Percentiles rank a stretch among this genome's conserved stretches.
Evolutionary conservation across 768 basidiomycete species (phyloP).

Genomic region (Tylopilus felleus): DNA sequence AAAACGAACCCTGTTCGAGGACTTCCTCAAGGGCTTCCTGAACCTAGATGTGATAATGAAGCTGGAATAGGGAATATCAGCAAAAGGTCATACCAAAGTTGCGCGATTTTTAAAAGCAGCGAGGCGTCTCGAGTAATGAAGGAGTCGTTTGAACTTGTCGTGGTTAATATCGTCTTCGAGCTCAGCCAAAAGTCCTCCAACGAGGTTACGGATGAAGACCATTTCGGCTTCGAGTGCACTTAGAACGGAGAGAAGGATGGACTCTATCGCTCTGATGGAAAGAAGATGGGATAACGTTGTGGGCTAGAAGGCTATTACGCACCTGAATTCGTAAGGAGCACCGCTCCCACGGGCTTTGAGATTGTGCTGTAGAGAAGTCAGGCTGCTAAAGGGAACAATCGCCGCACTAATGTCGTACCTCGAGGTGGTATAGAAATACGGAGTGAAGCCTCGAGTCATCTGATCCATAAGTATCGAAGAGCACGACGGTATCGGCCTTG

Average conservation of each 20-base stretch:
- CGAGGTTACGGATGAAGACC: constrained; percentile 88
- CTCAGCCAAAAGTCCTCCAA: constrained; percentile 86
- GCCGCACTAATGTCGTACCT: constrained; percentile 44
- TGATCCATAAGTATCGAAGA: constrained; percentile 91
- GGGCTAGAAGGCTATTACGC: constrained; percentile 19
- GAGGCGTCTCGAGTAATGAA: constrained; percentile 89
- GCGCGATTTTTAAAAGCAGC: constrained; percentile 90
- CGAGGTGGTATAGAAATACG: constrained; percentile 83
- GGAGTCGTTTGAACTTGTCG: constrained; percentile 86
- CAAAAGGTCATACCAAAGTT: constrained; percentile 52
- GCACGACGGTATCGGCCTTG: constrained; percentile 85
- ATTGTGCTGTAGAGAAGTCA: constrained; percentile 59
- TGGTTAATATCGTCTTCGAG: constrained; percentile 95
- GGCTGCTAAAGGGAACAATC: constrained; percentile 3
- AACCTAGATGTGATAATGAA: constrained; percentile 47
- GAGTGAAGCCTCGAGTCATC: constrained; percentile 83
- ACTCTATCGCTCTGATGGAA: constrained; percentile 80
- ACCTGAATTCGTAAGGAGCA: constrained; percentile 89
- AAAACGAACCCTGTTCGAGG: constrained; percentile 72
- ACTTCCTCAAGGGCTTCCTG: constrained; percentile 91
- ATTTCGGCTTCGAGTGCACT: constrained; percentile 95
- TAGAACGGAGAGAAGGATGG: constrained; percentile 85
- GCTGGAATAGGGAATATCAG: neutral
- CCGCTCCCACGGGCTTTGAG: constrained; percentile 67
- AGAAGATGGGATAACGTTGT: constrained; percentile 7